Evolutionary conservation across 352 stramenopile genomes (phyloP).

Genomic region (Phytopythium cucurbitacearum): DNA sequence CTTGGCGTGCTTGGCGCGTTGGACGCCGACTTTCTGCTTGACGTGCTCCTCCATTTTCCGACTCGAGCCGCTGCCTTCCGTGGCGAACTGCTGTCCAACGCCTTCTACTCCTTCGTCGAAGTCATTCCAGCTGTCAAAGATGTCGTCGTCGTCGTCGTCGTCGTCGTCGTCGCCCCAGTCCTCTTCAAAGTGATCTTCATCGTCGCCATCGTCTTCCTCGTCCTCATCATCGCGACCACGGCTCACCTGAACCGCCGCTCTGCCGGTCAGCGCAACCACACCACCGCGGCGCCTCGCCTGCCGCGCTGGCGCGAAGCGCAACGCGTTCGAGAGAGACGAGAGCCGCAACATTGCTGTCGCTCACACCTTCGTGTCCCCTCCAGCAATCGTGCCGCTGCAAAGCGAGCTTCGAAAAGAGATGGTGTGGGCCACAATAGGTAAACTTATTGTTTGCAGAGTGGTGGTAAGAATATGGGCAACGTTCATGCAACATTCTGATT

Average conservation of each 20-base stretch:
- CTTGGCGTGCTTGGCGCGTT: constrained; percentile 83
- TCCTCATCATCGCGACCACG: constrained; percentile 20
- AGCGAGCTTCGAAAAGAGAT: too few species aligned
- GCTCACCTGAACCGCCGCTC: constrained; percentile 10
- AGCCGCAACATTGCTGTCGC: constrained; percentile 47
- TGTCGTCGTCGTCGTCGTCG: constrained; percentile 32
- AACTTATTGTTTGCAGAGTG: not conserved
- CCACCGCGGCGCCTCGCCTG: constrained; percentile 12
- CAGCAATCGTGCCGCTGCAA: not conserved
- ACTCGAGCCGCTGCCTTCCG: constrained; percentile 14
- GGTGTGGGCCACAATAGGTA: not conserved
- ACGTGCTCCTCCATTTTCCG: constrained; percentile 75
- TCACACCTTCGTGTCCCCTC: not conserved
- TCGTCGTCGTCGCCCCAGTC: constrained; percentile 40
- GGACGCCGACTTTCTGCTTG: constrained; percentile 84
- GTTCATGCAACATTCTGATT: not conserved
- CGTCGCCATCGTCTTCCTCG: constrained; percentile 26
- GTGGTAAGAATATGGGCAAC: not conserved
- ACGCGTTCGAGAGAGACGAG: constrained; percentile 40
- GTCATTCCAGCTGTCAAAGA: constrained; percentile 13
- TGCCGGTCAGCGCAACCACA: constrained; percentile 12
- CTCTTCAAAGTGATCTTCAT: constrained; percentile 38
- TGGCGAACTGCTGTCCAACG: constrained; percentile 9
- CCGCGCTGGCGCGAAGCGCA: constrained; percentile 40
- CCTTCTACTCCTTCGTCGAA: constrained; percentile 8